Base-by-base conservation (phyloP, 768 basidiomycete species). In the Leccinellum albellum region DNA sequence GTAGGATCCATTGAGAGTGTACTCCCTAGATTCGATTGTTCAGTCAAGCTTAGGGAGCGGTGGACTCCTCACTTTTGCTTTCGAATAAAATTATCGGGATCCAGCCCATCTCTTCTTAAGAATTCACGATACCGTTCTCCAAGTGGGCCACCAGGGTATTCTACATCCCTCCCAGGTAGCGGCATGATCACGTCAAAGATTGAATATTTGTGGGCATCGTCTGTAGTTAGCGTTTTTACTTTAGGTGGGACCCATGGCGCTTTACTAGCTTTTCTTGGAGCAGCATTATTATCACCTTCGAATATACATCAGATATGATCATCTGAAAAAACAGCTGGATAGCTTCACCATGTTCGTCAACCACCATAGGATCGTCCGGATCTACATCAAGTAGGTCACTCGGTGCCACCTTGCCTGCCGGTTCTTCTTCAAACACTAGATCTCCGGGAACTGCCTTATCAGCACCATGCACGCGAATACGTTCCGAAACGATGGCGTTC, bases 171-270 rank as follows among this genome's bases (percentile, higher is more conserved):
- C 4, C 97, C 97, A 28, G 97, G 95, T 20, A 98, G 76, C n/a
- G 97, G 95, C 87, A 98, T 92, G 60, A 98, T 84, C 55, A 98
- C 90, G 72, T 99, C 96, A 66, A 93, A 92, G 59, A 98, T 92
- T 15, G 86, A 83, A 73, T 94, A 89, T 55, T 88, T 84, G 65
- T 84, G 77, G 47, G 94, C 71, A 69, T 98, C 92, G 17, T 80
- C 88, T 62, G 84, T 83, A 0, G 85, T 85, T 53, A 99, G 73
- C 3, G 85, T 84, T 73, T 89, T 93, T 55, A 97, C 85, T 42
- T 80, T 83, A 23, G 84, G 85, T 13, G 88, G 71, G 47, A 82
- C 76, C 76, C 84, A 89, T n/a, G 82, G 81, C 57, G 33, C 50
- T 57, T 66, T 70, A 35, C 49, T 57, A 50, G 67, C 58, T 44